phyloP scores from a whole-genome alignment of 176 grass and related monocot species.

The Panicum miliaceum region DNA sequence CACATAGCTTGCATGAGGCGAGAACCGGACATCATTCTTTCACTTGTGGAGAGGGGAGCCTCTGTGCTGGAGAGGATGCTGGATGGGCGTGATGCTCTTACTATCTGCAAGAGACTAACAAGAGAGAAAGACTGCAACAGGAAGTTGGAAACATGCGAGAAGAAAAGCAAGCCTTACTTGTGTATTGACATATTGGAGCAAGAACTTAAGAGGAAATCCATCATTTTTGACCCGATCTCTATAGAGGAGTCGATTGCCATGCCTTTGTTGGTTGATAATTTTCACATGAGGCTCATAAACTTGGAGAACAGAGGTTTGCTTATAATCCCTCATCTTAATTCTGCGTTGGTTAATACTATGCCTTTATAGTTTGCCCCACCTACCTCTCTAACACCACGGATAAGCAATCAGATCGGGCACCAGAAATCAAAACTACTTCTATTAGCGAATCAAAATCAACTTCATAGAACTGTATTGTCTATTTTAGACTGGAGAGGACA shows the following conservation, averaged over 20 bases:
- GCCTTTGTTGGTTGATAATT: slow-evolving; percentile 61
- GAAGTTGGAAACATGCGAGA: slow-evolving; percentile 48
- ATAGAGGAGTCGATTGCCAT: slow-evolving; percentile 53
- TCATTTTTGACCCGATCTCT: slow-evolving; percentile 22
- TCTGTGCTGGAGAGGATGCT: slow-evolving; percentile 56
- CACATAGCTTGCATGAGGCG: slow-evolving; percentile 77
- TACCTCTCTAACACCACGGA: not conserved
- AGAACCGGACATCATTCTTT: slow-evolving; percentile 66
- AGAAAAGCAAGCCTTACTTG: slow-evolving; percentile 66
- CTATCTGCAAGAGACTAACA: slow-evolving; percentile 72
- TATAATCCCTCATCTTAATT: not conserved
- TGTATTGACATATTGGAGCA: slow-evolving; percentile 75
- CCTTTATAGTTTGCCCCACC: not conserved
- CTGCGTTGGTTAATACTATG: not conserved
- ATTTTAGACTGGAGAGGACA: not conserved
- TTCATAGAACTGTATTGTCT: not conserved
- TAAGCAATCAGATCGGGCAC: not conserved
- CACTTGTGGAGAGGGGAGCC: slow-evolving; percentile 66
- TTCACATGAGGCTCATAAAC: slow-evolving; percentile 71
- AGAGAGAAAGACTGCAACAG: slow-evolving; percentile 60
- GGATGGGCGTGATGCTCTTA: slow-evolving; percentile 60
- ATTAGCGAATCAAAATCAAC: not conserved
- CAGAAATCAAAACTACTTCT: not conserved
- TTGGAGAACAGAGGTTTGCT: slow-evolving; percentile 80
- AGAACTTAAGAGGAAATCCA: slow-evolving; percentile 55